Evolutionary conservation across 2,329 filamentous ascomycete genomes (phyloP), one percentile per base, ranked within the genome.

Genomic region (Endocalyx cinctus): DNA sequence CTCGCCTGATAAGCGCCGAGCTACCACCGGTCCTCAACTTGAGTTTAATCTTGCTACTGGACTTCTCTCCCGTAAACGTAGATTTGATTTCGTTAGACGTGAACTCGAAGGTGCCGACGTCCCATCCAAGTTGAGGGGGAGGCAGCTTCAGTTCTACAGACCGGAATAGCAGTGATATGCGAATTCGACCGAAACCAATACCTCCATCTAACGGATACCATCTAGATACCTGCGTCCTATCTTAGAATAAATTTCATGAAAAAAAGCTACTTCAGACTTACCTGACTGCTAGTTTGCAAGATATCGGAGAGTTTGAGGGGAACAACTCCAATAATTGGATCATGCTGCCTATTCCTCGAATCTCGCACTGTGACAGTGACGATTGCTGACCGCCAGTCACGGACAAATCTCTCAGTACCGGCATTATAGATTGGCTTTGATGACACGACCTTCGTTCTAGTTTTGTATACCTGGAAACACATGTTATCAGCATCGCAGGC

Each of bases 121-220:
- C 87, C 86, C 90, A 97, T 8, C 90, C 88, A 5, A 96, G 74
- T 60, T 95, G 84, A 25, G 80, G 67, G 0, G 84, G 84, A n/a
- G 89, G 89, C 2, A 97, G 70, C 28, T 79, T 79, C 33, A 90
- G 83, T 58, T 95, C 89, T 27, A 96, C 77, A 17, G 86, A 89
- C 17, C 90, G 82, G 75, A 96, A 95, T 4, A 97, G 72, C 4
- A 97, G 62, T 1, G 87, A 94, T 46, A 98, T 84, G 25, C 89
- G 82, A 39, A 94, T 74, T 6, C 90, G 83, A 25, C 92, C 92
- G 45, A 92, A 97, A 1, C 92, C 86, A 42, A 97, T 82, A 10
- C 92, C 92, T 15, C 90, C 92, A 53, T 95, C 89, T 0, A 98
- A 73, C n/a, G 92, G 90, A 57, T 96, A 97, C 88, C 89, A 96